Base-by-base conservation (phyloP, 1,139 yeast genomes). In the Geotrichum europaeum region DNA sequence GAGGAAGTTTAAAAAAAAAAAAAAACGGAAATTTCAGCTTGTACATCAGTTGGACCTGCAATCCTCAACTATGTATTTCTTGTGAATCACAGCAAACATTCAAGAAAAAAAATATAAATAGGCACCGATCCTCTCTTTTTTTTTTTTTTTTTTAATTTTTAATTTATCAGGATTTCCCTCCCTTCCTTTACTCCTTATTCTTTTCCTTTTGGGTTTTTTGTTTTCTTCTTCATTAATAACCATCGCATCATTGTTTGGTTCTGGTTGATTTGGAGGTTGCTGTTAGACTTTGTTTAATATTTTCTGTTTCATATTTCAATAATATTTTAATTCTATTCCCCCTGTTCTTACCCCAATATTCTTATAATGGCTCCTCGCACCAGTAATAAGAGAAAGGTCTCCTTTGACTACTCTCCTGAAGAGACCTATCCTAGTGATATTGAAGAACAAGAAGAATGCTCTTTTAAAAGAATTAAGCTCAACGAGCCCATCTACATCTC, bases 401-500 rank as follows among this genome's bases (percentile, higher is more conserved):
- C 58, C 13, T 22, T 32, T 32, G 36, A 32, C 13, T 32, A 32
- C 36, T 4, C 15, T 32, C 36, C 36, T 55, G 24, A 18, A 51
- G 53, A 51, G 20, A 40, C 45, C 22, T 40, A 28, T 34, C 25
- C 28, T 55, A 30, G 24, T 36, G 43, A n/a, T 53, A 22, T 36
- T 13, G 52, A 55, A 22, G 49, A 32, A 51, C 30, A 53, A 30
- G 20, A 52, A 32, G 30, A 43, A 13, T 10, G 28, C 51, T 40
- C 50, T 9, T 30, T 50, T 49, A 56, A 36, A 25, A 56, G 51
- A 36, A 47, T 49, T 34, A 50, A 36, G 28, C 50, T 50, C 50
- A 40, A 18, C 54, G 52, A 50, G 47, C 57, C 55, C 22, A n/a
- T 51, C 54, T 57, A 51, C 43, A 20, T 51, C 30, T 34, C 54